A percentile compares a stretch with the other conserved stretches of the same genome.
These are phyloP conservation scores for Plenodomus lindquistii DNA, from an alignment of 2,329 filamentous ascomycete genomes.

Conservation along the genomic window DNA sequence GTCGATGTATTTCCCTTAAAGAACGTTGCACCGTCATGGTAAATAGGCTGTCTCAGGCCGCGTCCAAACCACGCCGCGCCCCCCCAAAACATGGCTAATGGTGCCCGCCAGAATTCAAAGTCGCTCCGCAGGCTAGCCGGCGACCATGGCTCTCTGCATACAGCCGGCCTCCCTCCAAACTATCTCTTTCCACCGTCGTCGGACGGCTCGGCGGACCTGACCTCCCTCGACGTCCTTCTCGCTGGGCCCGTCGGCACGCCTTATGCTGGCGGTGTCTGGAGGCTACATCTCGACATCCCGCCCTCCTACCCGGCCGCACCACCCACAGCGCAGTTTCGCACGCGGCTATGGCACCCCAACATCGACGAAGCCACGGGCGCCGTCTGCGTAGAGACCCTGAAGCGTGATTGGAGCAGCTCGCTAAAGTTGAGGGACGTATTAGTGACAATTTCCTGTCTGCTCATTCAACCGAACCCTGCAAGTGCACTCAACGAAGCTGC, in stretches of 20 bases:
- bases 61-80: too few relatives aligned
- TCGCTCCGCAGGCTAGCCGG: conserved; percentile 62
- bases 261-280: conserved; percentile 63
- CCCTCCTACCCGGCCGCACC: conserved; percentile 57
- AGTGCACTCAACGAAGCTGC: conserved; percentile 66
- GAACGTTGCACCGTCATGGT: conserved; percentile 14
- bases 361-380: conserved; percentile 65
- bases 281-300: conserved; percentile 63
- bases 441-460: conserved; percentile 61
- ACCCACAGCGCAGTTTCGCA: conserved; percentile 63
- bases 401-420: conserved; percentile 63
- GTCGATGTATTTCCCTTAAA: not conserved
- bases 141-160: conserved; percentile 62
- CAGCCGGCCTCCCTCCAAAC: conserved; percentile 61
- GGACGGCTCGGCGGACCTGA: conserved; percentile 56
- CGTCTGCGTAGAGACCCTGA: conserved; percentile 67
- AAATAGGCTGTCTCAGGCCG: not conserved
- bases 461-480: conserved; percentile 67
- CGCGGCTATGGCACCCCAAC: conserved; percentile 67
- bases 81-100: conserved; percentile 6
- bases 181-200: conserved; percentile 59
- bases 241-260: conserved; percentile 64
- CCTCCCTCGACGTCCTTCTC: conserved; percentile 60
- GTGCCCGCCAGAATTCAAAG: conserved; percentile 48
- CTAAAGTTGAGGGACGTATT: conserved; percentile 64